Conservation (phyloP, 371 early-diverging fungal genomes). For the Mycotypha africana region DNA sequence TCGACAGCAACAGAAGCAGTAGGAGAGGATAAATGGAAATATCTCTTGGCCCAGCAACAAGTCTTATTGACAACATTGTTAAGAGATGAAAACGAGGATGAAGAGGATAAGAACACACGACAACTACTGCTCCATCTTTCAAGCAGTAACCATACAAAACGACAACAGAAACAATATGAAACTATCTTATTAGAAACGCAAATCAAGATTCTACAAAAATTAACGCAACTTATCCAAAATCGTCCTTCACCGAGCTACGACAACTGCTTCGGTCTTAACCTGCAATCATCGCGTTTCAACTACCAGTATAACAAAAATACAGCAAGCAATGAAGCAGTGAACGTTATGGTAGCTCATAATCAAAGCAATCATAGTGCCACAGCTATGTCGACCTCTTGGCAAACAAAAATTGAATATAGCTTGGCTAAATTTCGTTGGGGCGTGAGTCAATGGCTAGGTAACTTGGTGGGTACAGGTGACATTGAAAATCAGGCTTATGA, state of each 20-base stretch:
- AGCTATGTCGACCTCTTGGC: conserved; percentile 11
- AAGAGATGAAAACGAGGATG: no score
- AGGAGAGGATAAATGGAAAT: conserved; percentile 2
- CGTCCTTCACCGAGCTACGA: conserved; percentile 1
- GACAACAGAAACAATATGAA: conserved; percentile 2
- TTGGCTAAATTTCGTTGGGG: conserved; percentile 13
- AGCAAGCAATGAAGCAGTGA: no score
- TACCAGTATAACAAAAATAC: no score
- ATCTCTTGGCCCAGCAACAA: conserved; percentile 9
- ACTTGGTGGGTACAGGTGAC: conserved; percentile 12
- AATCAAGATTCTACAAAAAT: conserved; percentile 4
- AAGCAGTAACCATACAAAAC: no score
- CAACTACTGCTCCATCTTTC: background rate
- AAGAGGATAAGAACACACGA: no score
- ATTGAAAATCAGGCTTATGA: conserved; percentile 18
- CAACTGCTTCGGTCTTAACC: no score
- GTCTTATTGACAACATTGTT: background rate
- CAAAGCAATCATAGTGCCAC: background rate
- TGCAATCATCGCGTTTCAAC: no score
- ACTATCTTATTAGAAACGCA: conserved; percentile 9
- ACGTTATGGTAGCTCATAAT: no score
- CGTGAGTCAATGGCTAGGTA: conserved; percentile 17
- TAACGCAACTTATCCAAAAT: no score
- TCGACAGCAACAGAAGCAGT: no score
- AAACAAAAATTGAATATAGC: conserved; percentile 13